Conservation (phyloP, 2,329 filamentous ascomycete genomes). For the Nigrograna mackinnonii region DNA sequence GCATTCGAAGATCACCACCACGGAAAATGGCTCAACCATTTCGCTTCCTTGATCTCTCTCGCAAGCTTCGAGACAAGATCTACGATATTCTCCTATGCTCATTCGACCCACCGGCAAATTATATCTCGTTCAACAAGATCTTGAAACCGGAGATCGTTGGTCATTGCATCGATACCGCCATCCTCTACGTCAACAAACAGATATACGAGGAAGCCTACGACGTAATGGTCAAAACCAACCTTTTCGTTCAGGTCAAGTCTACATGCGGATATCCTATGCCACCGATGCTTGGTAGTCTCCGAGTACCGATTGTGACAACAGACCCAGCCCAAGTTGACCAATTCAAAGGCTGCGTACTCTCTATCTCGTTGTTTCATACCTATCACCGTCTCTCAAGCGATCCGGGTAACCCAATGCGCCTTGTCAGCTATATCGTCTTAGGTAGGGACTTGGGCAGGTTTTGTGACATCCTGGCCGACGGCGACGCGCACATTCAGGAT, state of each 20-base stretch:
- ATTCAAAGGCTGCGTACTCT: neutral
- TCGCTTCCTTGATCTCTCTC: slow-evolving; percentile 12
- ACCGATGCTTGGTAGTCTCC: neutral
- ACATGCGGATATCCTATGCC: neutral
- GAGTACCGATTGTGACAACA: neutral
- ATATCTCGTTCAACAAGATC: neutral
- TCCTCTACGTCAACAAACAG: slow-evolving; percentile 13
- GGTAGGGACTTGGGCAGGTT: no score
- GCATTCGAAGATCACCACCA: no score
- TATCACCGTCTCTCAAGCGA: no score
- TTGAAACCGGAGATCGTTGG: slow-evolving; percentile 3
- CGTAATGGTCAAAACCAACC: slow-evolving; percentile 19
- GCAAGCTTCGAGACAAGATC: slow-evolving; percentile 12
- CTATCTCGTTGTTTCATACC: no score
- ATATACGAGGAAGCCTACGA: slow-evolving; percentile 20
- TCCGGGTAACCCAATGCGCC: neutral
- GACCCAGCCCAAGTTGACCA: neutral
- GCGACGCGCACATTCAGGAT: neutral
- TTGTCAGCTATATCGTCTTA: no score
- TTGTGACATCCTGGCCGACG: neutral
- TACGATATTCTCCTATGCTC: slow-evolving; percentile 9
- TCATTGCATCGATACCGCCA: no score
- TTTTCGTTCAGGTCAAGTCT: slow-evolving; percentile 7
- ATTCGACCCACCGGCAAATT: slow-evolving; percentile 3
- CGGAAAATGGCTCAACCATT: no score